Evolutionary conservation across 1,284 basidiomycete species (phyloP).

Genomic region (Puccinia brachypodii): DNA sequence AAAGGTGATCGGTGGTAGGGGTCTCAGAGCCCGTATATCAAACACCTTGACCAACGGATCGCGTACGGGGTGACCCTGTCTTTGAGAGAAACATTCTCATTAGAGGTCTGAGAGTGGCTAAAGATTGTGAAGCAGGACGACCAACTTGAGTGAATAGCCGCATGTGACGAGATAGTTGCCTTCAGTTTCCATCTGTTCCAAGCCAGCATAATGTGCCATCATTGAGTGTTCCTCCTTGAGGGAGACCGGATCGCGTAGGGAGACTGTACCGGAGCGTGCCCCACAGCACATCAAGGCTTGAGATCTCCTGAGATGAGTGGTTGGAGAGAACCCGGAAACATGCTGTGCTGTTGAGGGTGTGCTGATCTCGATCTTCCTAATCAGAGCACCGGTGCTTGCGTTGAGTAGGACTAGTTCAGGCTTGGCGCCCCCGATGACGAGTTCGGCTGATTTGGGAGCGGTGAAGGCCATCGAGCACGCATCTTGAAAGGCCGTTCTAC

Average conservation of each 20-base stretch:
- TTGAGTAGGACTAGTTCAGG: slow-evolving; percentile 48
- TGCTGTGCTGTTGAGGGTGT: neutral
- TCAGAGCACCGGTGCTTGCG: slow-evolving; percentile 29
- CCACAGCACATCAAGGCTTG: slow-evolving; percentile 48
- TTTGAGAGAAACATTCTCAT: slow-evolving; percentile 57
- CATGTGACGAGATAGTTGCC: slow-evolving; percentile 48
- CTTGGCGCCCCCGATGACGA: slow-evolving; percentile 47
- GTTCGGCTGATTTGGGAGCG: slow-evolving; percentile 33
- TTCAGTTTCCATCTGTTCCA: slow-evolving; percentile 47
- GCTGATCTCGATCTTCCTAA: slow-evolving; percentile 43
- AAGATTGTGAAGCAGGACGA: slow-evolving; percentile 2
- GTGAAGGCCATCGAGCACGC: slow-evolving; percentile 32
- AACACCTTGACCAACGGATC: slow-evolving; percentile 92
- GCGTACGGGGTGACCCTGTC: slow-evolving; percentile 81
- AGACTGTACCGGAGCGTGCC: slow-evolving; percentile 42
- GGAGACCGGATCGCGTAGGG: slow-evolving; percentile 42
- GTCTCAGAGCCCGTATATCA: slow-evolving; percentile 78
- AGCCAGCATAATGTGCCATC: slow-evolving; percentile 50
- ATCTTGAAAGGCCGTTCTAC: slow-evolving; percentile 9
- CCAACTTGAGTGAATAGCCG: slow-evolving; percentile 48
- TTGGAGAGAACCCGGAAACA: slow-evolving; percentile 36
- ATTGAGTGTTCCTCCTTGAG: slow-evolving; percentile 49
- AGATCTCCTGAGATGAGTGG: slow-evolving; percentile 42
- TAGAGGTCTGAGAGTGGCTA: no score
- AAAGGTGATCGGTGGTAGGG: slow-evolving; percentile 80